Percentiles rank a stretch among this genome's conserved stretches.
These are phyloP conservation scores for Iodosphaeria phyllophila DNA, from an alignment of 2,329 filamentous ascomycete genomes.

Conservation along the genomic window DNA sequence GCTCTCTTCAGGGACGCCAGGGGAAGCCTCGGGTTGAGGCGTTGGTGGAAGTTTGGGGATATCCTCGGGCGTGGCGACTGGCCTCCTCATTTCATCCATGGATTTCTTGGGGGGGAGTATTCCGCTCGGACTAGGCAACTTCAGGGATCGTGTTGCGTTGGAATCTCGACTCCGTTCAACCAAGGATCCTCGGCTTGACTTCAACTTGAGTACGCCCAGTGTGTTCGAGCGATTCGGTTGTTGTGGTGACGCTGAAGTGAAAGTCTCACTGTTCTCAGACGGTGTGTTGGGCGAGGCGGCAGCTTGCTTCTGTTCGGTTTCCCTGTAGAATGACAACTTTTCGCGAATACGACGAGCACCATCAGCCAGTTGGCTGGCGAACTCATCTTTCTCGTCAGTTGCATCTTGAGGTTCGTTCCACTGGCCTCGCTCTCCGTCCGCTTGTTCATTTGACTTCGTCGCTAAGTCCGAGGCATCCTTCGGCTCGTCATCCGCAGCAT, in stretches of 20 bases:
- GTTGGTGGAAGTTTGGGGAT: no score
- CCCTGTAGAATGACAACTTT: conserved; percentile 49
- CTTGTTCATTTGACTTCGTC: conserved; percentile 1
- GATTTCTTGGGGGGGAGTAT: no score
- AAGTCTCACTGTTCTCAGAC: conserved; percentile 12
- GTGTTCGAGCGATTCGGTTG: conserved; percentile 28
- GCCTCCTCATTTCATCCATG: no score
- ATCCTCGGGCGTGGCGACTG: no score
- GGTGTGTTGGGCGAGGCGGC: conserved; percentile 21
- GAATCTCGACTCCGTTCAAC: conserved; percentile 24
- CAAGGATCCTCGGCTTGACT: conserved; percentile 50
- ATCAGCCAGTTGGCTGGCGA: conserved; percentile 53
- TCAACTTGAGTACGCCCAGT: conserved; percentile 44
- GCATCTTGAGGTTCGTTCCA: conserved; percentile 7
- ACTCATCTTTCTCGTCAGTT: no score
- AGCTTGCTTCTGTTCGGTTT: conserved; percentile 39
- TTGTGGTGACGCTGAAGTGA: not conserved
- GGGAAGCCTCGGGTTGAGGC: no score
- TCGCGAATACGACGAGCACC: conserved; percentile 55
- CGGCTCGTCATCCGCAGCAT: conserved; percentile 12
- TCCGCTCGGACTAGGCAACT: no score
- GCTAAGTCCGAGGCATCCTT: conserved; percentile 11
- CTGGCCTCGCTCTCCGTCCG: not conserved
- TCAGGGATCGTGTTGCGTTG: no score
- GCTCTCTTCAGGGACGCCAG: no score